These are phyloP conservation scores for Venturia nashicola DNA, from an alignment of 2,329 filamentous ascomycete species.

Conservation along the genomic window DNA sequence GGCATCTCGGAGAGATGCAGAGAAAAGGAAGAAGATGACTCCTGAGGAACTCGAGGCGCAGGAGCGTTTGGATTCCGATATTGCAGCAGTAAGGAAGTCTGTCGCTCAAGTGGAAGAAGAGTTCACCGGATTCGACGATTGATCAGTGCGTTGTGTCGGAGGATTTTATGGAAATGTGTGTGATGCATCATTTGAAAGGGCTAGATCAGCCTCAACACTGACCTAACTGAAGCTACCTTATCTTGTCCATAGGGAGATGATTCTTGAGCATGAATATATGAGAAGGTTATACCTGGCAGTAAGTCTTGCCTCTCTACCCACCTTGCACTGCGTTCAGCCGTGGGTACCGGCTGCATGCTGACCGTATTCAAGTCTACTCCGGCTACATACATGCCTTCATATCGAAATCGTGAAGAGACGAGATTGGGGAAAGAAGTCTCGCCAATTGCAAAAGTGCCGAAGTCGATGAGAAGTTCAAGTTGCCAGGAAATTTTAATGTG, in stretches of 20 bases:
- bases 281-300: background rate
- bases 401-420: background rate
- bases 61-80: conserved; percentile 20
- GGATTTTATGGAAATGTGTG: background rate
- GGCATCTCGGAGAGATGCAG: conserved; percentile 19
- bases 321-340: background rate
- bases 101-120: conserved; percentile 9
- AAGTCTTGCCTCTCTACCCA: background rate
- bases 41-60: conserved; percentile 19
- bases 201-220: background rate
- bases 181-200: background rate
- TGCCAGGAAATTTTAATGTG: background rate
- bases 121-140: conserved; percentile 11
- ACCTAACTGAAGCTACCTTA: background rate
- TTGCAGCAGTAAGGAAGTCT: conserved; percentile 20
- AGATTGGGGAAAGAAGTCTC: background rate
- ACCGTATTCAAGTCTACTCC: background rate
- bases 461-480: background rate
- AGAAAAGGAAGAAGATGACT: conserved; percentile 19
- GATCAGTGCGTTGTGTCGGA: background rate
- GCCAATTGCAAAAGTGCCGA: background rate
- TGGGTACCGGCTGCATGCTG: background rate
- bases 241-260: background rate
- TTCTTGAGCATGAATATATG: background rate
- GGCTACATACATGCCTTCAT: background rate